Percentiles rank a stretch among this genome's conserved stretches.
Evolutionary conservation across 1,139 yeast species (phyloP).

Genomic region (Yamadazyma dushanensis): DNA sequence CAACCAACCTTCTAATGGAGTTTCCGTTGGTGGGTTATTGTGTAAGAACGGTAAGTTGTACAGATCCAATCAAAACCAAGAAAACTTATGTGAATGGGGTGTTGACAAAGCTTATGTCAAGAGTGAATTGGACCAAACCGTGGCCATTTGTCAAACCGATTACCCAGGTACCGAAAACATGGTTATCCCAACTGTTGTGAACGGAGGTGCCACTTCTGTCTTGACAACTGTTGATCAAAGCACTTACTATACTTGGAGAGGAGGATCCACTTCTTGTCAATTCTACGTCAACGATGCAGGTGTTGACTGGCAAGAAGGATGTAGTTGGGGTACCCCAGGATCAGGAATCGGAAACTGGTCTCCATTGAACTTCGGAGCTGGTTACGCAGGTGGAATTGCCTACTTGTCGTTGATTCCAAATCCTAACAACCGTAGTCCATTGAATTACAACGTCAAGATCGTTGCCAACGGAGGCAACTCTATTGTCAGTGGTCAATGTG

Average conservation of each 20-base stretch:
- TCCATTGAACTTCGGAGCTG: slow-evolving; percentile 78
- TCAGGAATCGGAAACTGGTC: slow-evolving; percentile 83
- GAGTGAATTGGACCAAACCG: slow-evolving; percentile 53
- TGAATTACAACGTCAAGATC: slow-evolving; percentile 70
- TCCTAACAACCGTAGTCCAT: slow-evolving; percentile 65
- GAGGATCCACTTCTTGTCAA: slow-evolving; percentile 69
- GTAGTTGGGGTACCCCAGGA: slow-evolving; percentile 71
- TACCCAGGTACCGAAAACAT: slow-evolving; percentile 89
- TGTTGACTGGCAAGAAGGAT: slow-evolving; percentile 68
- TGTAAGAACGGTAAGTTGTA: slow-evolving; percentile 71
- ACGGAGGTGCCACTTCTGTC: slow-evolving; percentile 56
- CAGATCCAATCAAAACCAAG: slow-evolving; percentile 58
- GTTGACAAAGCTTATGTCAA: slow-evolving; percentile 58
- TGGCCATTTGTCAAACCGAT: slow-evolving; percentile 83
- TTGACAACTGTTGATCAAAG: slow-evolving; percentile 67
- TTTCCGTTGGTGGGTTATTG: slow-evolving; percentile 75
- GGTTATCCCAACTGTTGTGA: slow-evolving; percentile 75
- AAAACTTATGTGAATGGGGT: slow-evolving; percentile 81
- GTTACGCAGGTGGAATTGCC: slow-evolving; percentile 58
- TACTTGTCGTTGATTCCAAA: slow-evolving; percentile 80
- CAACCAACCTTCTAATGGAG: slow-evolving; percentile 69
- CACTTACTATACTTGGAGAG: slow-evolving; percentile 64
- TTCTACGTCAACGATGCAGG: slow-evolving; percentile 84
- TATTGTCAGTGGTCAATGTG: slow-evolving; percentile 59
- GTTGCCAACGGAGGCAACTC: slow-evolving; percentile 56